Percentiles rank a stretch among this genome's conserved stretches.
Evolutionary conservation across 371 early-diverging fungal species (phyloP).

Genomic region (Mucor circinelloides): DNA sequence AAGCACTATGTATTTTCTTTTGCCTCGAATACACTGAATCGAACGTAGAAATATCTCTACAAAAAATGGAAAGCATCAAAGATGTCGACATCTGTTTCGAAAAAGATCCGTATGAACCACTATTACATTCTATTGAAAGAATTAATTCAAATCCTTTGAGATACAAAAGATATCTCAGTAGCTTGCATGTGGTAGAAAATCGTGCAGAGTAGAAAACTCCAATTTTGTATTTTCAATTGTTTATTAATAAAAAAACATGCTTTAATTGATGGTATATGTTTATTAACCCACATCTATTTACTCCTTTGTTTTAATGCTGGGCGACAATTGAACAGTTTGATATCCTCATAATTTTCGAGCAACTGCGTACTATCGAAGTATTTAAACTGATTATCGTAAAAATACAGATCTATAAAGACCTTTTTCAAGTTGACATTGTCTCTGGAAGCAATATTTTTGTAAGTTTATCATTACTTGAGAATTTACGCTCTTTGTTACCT

Average conservation of each 20-base stretch:
- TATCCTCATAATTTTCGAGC: slow-evolving; percentile 7
- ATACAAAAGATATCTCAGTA: slow-evolving; percentile 22
- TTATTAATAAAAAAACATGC: too few species aligned
- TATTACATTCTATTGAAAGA: slow-evolving; percentile 22
- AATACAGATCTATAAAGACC: slow-evolving; percentile 9
- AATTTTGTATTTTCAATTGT: not conserved
- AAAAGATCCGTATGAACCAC: slow-evolving; percentile 15
- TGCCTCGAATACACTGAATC: slow-evolving; percentile 11
- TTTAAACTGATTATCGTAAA: slow-evolving; percentile 17
- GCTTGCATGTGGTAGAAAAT: too few species aligned
- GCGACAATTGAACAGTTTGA: slow-evolving; percentile 17
- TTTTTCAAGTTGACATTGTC: slow-evolving; percentile 12
- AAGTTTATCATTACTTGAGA: slow-evolving; percentile 14
- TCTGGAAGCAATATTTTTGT: slow-evolving; percentile 18
- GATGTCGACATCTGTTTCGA: slow-evolving; percentile 23
- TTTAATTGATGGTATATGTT: too few species aligned
- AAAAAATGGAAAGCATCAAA: slow-evolving; percentile 16
- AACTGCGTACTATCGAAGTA: slow-evolving; percentile 14
- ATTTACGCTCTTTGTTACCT: slow-evolving; percentile 16
- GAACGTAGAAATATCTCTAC: slow-evolving; percentile 1
- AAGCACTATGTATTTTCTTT: slow-evolving; percentile 2
- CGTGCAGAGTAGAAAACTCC: slow-evolving; percentile 3
- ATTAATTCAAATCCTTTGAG: slow-evolving; percentile 17
- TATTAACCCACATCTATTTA: too few species aligned
- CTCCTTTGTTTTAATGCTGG: slow-evolving; percentile 12